Evolutionary conservation across 495 filamentous ascomycete species (phyloP).

Genomic region (Lentithecium fluviatile): DNA sequence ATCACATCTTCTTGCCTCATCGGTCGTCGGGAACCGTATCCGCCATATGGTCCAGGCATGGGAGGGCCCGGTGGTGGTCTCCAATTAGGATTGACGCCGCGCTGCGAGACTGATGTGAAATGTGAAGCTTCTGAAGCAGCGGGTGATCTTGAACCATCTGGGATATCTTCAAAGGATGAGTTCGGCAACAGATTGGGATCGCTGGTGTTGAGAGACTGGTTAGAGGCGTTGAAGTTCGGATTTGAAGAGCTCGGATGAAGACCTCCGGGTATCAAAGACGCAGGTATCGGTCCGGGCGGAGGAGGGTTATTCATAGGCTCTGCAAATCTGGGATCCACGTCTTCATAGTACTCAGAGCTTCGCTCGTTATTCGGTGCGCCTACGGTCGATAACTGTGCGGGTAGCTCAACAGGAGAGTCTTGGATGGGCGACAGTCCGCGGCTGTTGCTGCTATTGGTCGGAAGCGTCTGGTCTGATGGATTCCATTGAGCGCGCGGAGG

Average conservation of each 20-base stretch:
- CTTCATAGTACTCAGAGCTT: constrained; percentile 76
- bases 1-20: constrained; percentile 36
- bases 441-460: constrained; percentile 21
- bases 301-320: constrained; percentile 41
- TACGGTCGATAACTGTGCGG: constrained; percentile 34
- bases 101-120: constrained; percentile 82
- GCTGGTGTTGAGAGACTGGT: constrained; percentile 19
- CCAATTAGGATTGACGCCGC: constrained; percentile 86
- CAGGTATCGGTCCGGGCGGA: constrained; percentile 31
- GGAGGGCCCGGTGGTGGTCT: constrained; percentile 49
- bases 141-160: constrained; percentile 67
- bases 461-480: constrained; percentile 24
- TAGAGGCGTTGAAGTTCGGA: constrained; percentile 27
- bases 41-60: constrained; percentile 27
- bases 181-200: constrained; percentile 22
- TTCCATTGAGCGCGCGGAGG: constrained; percentile 52
- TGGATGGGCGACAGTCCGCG: constrained; percentile 38
- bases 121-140: constrained; percentile 72
- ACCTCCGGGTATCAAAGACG: constrained; percentile 40
- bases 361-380: constrained; percentile 46
- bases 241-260: constrained; percentile 8
- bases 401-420: constrained; percentile 48
- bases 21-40: constrained; percentile 24
- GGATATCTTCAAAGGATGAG: constrained; percentile 58
- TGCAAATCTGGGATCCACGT: constrained; percentile 85